Evolutionary conservation across 1,284 basidiomycete genomes (phyloP).

Genomic region (Ustilago cynodontis): DNA sequence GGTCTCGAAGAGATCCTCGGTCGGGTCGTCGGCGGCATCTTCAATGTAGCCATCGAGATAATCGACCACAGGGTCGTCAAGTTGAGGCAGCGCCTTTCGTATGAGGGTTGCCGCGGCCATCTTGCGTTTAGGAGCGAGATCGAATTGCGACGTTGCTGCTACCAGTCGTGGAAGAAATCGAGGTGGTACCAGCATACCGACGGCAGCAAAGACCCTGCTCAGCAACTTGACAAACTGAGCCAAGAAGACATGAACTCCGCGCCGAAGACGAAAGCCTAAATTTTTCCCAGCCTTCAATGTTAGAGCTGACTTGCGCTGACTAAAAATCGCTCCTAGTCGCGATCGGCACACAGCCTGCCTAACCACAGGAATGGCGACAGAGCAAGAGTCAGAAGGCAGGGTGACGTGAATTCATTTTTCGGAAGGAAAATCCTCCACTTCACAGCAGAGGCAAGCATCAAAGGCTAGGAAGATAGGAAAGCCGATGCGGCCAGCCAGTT

Average conservation of each 20-base stretch:
- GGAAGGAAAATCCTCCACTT: constrained; percentile 7
- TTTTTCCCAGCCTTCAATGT: neutral
- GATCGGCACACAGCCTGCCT: constrained; percentile 10
- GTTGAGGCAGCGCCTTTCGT: constrained; percentile 82
- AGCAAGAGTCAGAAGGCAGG: constrained; percentile 6
- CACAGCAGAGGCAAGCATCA: neutral
- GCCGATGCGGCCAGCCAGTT: neutral
- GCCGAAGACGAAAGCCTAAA: neutral
- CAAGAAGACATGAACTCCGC: constrained; percentile 2
- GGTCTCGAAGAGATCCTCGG: constrained; percentile 59
- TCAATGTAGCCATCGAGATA: constrained; percentile 92
- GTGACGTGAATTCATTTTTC: constrained; percentile 23
- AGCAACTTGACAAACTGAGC: constrained; percentile 5
- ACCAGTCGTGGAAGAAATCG: neutral
- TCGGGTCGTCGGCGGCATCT: constrained; percentile 77
- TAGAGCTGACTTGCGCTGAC: constrained; percentile 13
- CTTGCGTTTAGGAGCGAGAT: constrained; percentile 2
- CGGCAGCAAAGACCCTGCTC: neutral
- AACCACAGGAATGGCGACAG: neutral
- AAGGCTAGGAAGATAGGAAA: neutral
- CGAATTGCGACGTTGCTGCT: neutral
- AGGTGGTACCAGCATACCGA: neutral
- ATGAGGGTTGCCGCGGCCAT: constrained; percentile 79
- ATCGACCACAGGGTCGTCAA: constrained; percentile 91
- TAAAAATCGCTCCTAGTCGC: neutral